phyloP scores from a whole-genome alignment of 352 stramenopile species.

The Lagenidium giganteum region DNA sequence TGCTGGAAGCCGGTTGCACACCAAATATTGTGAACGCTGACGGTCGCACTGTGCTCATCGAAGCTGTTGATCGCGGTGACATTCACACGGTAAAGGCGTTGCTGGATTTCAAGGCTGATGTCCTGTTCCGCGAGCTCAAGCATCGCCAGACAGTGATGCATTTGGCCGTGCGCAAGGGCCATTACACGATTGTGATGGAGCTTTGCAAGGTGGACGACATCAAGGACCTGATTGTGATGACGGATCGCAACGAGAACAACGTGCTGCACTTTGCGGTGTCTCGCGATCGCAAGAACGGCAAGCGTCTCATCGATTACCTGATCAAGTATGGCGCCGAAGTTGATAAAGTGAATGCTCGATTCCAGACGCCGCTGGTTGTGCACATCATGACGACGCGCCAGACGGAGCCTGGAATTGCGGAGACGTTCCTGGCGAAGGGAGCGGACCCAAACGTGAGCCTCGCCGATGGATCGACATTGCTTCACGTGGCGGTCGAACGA shows the following conservation, averaged over 20 bases:
- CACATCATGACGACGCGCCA: conserved; percentile 85
- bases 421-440: conserved; percentile 59
- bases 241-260: conserved; percentile 83
- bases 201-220: conserved; percentile 74
- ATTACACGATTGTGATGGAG: conserved; percentile 85
- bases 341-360: conserved; percentile 77
- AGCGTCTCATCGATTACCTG: conserved; percentile 75
- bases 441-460: conserved; percentile 72
- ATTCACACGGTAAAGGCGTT: conserved; percentile 69
- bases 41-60: conserved; percentile 72
- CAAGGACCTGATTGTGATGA: conserved; percentile 56
- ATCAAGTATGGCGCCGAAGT: conserved; percentile 80
- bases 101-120: conserved; percentile 80
- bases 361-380: conserved; percentile 76
- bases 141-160: conserved; percentile 81
- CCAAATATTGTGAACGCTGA: conserved; percentile 83
- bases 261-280: conserved; percentile 80
- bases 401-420: conserved; percentile 72
- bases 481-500: conserved; percentile 78
- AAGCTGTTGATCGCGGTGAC: conserved; percentile 72
- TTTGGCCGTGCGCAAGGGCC: conserved; percentile 74
- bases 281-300: conserved; percentile 78
- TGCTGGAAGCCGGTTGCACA: conserved; percentile 75
- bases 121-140: conserved; percentile 82
- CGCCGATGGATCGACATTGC: conserved; percentile 72